Percentiles rank a stretch among this genome's conserved stretches.
Conservation (phyloP, 2,329 filamentous ascomycete genomes). For the Pyricularia grisea region DNA sequence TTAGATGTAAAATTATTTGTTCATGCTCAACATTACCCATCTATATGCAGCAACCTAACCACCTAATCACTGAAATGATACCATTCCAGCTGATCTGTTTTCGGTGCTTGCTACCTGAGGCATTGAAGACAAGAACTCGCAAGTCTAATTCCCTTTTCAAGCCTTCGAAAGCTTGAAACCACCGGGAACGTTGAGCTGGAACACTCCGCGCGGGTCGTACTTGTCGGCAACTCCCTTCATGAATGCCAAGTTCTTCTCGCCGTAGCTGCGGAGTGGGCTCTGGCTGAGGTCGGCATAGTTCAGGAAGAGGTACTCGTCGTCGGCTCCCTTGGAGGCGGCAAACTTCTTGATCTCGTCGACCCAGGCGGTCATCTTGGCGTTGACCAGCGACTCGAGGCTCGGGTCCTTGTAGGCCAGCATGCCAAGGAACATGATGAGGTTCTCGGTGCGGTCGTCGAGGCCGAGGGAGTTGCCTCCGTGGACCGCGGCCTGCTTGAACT, state of each 20-base stretch:
- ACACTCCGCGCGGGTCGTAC: constrained; percentile 17
- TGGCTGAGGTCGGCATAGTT: constrained; percentile 19
- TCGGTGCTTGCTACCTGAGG: not conserved
- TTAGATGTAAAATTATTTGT: not conserved
- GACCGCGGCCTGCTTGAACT: constrained; percentile 7
- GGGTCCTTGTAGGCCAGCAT: constrained; percentile 10
- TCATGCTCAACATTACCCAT: not conserved
- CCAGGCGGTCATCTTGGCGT: constrained; percentile 12
- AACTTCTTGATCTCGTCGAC: constrained; percentile 10
- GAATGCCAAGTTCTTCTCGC: constrained; percentile 14
- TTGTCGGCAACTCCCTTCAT: constrained; percentile 11
- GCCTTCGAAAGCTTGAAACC: constrained; percentile 6
- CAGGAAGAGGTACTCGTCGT: constrained; percentile 13
- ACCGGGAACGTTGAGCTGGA: constrained; percentile 14
- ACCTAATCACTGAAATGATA: not conserved
- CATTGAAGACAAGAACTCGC: not conserved
- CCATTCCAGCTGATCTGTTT: not conserved
- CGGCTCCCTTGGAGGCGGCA: constrained; percentile 9
- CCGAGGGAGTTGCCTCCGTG: constrained; percentile 16
- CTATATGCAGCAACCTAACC: no score
- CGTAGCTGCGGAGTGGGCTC: constrained; percentile 17
- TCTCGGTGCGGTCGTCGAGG: constrained; percentile 9
- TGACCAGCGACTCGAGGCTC: constrained; percentile 12
- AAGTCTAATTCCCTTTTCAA: not conserved
- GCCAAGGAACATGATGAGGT: constrained; percentile 13